Percentiles rank a stretch among this genome's conserved stretches.
phyloP scores from a whole-genome alignment of 192 early-diverging fungal genomes.

The Pilaira anomala region DNA sequence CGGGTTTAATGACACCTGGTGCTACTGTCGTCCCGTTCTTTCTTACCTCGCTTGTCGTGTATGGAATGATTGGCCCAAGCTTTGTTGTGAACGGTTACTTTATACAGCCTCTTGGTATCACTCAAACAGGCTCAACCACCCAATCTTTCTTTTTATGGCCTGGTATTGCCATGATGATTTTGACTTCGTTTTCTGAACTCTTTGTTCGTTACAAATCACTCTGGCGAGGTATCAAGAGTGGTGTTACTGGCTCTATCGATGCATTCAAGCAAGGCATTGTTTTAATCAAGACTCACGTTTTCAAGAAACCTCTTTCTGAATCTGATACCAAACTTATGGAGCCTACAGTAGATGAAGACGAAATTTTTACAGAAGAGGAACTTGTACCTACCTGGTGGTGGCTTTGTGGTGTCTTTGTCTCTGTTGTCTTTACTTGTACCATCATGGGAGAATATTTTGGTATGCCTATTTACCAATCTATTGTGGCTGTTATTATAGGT shows the following conservation, averaged over 20 bases:
- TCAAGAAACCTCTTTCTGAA: constrained; percentile 2
- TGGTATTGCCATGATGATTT: constrained; percentile 64
- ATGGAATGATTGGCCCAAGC: constrained; percentile 58
- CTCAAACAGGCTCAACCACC: constrained; percentile 37
- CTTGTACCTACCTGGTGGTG: constrained; percentile 57
- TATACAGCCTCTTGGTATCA: constrained; percentile 33
- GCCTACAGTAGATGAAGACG: constrained; percentile 31
- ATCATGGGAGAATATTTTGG: constrained; percentile 57
- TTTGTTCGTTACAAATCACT: constrained; percentile 44
- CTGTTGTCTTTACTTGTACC: constrained; percentile 49
- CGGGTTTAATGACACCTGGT: constrained; percentile 59
- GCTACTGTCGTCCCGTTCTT: constrained; percentile 55
- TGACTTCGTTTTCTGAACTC: constrained; percentile 61
- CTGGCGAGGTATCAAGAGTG: constrained; percentile 44
- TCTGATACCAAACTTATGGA: constrained; percentile 1
- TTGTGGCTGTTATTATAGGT: constrained; percentile 59
- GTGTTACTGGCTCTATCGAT: constrained; percentile 3
- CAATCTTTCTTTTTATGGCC: constrained; percentile 72
- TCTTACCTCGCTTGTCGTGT: constrained; percentile 51
- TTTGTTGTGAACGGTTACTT: constrained; percentile 42
- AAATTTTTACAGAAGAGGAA: constrained; percentile 44
- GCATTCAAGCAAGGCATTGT: constrained; percentile 1
- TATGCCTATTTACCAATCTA: constrained; percentile 54
- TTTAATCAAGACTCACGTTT: constrained; percentile 13
- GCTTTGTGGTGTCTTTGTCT: constrained; percentile 49